Percentiles rank a stretch among this genome's conserved stretches.
phyloP scores from a whole-genome alignment of 2,329 filamentous ascomycete genomes.

The Fusarium sp. region DNA sequence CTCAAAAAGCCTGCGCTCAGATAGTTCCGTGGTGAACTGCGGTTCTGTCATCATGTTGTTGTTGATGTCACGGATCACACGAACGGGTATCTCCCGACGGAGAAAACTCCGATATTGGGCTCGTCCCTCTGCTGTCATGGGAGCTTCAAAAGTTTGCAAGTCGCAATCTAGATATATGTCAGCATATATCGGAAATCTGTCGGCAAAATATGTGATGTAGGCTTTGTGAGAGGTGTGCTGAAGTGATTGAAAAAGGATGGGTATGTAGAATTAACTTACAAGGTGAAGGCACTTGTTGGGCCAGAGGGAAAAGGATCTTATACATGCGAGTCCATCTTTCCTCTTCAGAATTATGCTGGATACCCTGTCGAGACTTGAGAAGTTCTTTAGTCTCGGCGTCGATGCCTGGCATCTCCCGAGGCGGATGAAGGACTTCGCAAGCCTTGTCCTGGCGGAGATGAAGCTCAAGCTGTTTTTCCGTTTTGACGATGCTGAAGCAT shows the following conservation, averaged over 20 bases:
- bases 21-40: not conserved
- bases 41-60: constrained; percentile 10
- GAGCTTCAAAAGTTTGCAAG: not conserved
- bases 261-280: constrained; percentile 4
- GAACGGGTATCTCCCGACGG: constrained; percentile 13
- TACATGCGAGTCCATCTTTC: constrained; percentile 30
- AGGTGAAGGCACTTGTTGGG: constrained; percentile 15
- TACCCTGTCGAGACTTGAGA: constrained; percentile 13
- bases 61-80: constrained; percentile 9
- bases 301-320: constrained; percentile 24
- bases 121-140: not conserved
- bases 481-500: constrained; percentile 14
- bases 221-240: too few relatives aligned
- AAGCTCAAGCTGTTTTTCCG: constrained; percentile 6
- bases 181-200: not conserved
- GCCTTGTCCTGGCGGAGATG: constrained; percentile 12
- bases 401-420: constrained; percentile 10
- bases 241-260: too few relatives aligned
- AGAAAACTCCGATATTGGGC: constrained; percentile 18
- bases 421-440: constrained; percentile 9
- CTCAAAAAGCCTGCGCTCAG: constrained; percentile 11
- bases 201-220: not conserved
- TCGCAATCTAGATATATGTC: constrained; percentile 14
- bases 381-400: constrained; percentile 1
- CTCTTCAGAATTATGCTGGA: constrained; percentile 18